Conservation (phyloP, 2,329 filamentous ascomycete genomes). For the Zasmidium angulare region DNA sequence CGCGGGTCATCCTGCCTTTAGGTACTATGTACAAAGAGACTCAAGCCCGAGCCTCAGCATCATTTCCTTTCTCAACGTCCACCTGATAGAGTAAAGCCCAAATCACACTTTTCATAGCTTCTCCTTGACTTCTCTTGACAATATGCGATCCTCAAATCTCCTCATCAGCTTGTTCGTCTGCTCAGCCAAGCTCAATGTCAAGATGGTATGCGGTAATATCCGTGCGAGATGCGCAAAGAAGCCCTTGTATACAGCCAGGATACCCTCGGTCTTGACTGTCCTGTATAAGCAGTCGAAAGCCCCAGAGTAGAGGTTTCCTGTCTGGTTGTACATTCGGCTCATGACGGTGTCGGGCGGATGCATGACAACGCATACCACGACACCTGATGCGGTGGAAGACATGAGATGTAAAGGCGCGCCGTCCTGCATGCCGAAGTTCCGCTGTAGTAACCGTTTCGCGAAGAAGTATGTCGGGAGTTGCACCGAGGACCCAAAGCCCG, state of each 20-base stretch:
- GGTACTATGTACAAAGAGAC: too few relatives aligned
- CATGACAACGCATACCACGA: constrained; percentile 97
- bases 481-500: constrained; percentile 91
- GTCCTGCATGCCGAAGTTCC: constrained; percentile 84
- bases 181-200: constrained; percentile 85
- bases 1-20: too few relatives aligned
- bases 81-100: too few relatives aligned
- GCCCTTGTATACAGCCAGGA: constrained; percentile 95
- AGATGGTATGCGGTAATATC: constrained; percentile 85
- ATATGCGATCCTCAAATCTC: constrained; percentile 66
- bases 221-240: constrained; percentile 92
- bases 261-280: constrained; percentile 85
- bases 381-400: constrained; percentile 85
- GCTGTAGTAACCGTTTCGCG: constrained; percentile 80
- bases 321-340: constrained; percentile 98
- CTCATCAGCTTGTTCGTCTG: constrained; percentile 94
- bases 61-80: too few relatives aligned
- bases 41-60: too few relatives aligned
- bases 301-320: constrained; percentile 91
- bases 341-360: constrained; percentile 99
- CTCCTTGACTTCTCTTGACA: constrained; percentile 28
- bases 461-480: constrained; percentile 98
- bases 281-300: constrained; percentile 90
- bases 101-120: constrained; percentile 21
- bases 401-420: constrained; percentile 84